These are phyloP conservation scores for Allodekkera sacchari DNA, from an alignment of 805 yeast genomes.

Conservation along the genomic window DNA sequence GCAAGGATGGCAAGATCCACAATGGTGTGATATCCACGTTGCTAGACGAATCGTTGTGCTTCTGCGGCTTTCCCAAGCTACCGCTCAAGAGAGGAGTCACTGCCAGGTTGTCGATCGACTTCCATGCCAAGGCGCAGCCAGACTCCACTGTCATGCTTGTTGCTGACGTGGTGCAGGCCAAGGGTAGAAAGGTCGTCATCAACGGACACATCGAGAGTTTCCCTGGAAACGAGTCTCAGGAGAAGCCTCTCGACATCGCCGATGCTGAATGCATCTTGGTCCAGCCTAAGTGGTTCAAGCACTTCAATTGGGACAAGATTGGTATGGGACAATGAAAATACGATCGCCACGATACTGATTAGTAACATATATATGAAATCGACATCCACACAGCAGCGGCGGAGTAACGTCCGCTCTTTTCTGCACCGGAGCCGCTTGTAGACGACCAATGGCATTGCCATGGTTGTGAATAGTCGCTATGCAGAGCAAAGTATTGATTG, in stretches of 20 bases:
- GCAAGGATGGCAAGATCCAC: conserved; percentile 68
- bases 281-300: conserved; percentile 85
- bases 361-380: no score
- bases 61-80: conserved; percentile 73
- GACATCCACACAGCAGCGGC: no score
- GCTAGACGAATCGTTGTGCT: conserved; percentile 77
- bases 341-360: no score
- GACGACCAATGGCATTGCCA: no score
- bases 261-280: conserved; percentile 64
- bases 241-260: conserved; percentile 29
- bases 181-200: conserved; percentile 79
- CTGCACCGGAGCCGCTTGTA: no score
- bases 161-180: conserved; percentile 55
- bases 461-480: no score
- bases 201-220: conserved; percentile 56
- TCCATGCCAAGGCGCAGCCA: conserved; percentile 51
- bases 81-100: conserved; percentile 88
- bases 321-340: no score
- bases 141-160: conserved; percentile 55
- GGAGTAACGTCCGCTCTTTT: no score
- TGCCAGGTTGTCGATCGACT: conserved; percentile 62
- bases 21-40: conserved; percentile 75
- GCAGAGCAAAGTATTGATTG: no score
- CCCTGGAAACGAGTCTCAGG: conserved; percentile 17
- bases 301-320: conserved; percentile 41